Conservation (phyloP, 257 asterid genomes). For the Craterostigma plantagineum region DNA sequence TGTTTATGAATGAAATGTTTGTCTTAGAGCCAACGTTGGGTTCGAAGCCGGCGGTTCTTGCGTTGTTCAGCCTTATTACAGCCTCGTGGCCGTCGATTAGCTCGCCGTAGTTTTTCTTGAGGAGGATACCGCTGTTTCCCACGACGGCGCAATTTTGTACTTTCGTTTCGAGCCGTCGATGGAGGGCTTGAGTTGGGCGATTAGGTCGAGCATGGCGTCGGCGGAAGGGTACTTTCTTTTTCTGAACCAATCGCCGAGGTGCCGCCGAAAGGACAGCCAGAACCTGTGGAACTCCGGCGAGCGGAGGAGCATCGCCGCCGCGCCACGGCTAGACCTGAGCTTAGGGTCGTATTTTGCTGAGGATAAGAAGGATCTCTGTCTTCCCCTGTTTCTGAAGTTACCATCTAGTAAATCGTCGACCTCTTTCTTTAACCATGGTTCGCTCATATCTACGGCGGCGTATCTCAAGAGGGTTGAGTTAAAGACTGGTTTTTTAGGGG, state of each 20-base stretch:
- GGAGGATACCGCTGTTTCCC: constrained; percentile 82
- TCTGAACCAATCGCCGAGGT: constrained; percentile 54
- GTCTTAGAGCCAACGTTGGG: constrained; percentile 62
- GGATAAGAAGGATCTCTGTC: constrained; percentile 69
- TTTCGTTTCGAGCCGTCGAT: constrained; percentile 13
- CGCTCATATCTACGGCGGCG: constrained; percentile 51
- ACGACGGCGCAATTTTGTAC: constrained; percentile 77
- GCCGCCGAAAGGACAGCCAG: constrained; percentile 48
- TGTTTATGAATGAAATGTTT: constrained; percentile 64
- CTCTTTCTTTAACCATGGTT: constrained; percentile 44
- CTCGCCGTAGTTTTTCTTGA: constrained; percentile 36
- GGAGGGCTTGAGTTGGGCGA: constrained; percentile 12
- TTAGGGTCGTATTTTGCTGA: constrained; percentile 51
- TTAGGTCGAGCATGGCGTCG: constrained; percentile 35
- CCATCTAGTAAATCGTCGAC: constrained; percentile 63
- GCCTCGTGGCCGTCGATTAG: constrained; percentile 57
- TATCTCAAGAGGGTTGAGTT: constrained; percentile 48
- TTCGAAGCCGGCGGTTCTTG: constrained; percentile 44
- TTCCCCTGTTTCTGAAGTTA: constrained; percentile 38
- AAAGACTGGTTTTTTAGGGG: constrained; percentile 14
- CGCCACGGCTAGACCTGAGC: constrained; percentile 16
- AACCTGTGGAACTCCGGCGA: constrained; percentile 57
- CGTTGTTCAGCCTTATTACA: constrained; percentile 79
- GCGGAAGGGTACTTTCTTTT: constrained; percentile 30
- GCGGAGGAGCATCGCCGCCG: constrained; percentile 34